Percentiles rank a stretch among this genome's conserved stretches.
Conservation (phyloP, 148 eudicot species). For the Dianthus caryophyllus region DNA sequence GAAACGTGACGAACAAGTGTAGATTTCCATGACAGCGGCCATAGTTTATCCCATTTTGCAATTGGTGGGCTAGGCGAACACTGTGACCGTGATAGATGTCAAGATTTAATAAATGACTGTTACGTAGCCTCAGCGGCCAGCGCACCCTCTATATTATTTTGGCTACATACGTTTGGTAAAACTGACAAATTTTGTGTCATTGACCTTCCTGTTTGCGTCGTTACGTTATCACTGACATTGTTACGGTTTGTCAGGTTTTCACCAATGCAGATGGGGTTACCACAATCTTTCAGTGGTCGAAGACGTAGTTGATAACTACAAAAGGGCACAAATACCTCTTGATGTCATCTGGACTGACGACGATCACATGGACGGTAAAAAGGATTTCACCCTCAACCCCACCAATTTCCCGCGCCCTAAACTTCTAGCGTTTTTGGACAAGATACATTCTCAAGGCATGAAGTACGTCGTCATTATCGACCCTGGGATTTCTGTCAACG, state of each 20-base stretch:
- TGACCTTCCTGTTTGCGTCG: not conserved
- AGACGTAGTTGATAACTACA: constrained; percentile 79
- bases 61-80: too few relatives aligned
- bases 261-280: constrained; percentile 98
- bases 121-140: too few relatives aligned
- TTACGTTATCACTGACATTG: not conserved
- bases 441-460: constrained; percentile 83
- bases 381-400: constrained; percentile 91
- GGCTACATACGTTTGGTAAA: too few relatives aligned
- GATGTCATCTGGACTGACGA: constrained; percentile 99
- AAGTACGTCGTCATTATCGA: constrained; percentile 86
- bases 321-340: constrained; percentile 80
- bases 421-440: constrained; percentile 60
- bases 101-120: too few relatives aligned
- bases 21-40: too few relatives aligned
- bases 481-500: constrained; percentile 82
- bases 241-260: constrained; percentile 60
- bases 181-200: not conserved
- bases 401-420: constrained; percentile 58
- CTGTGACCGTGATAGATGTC: too few relatives aligned
- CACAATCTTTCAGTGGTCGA: constrained; percentile 77
- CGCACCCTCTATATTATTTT: too few relatives aligned
- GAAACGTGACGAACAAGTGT: too few relatives aligned
- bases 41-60: too few relatives aligned
- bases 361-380: constrained; percentile 92